Conservation (phyloP, 257 asterid genomes). For the Solanum phureja region DNA sequence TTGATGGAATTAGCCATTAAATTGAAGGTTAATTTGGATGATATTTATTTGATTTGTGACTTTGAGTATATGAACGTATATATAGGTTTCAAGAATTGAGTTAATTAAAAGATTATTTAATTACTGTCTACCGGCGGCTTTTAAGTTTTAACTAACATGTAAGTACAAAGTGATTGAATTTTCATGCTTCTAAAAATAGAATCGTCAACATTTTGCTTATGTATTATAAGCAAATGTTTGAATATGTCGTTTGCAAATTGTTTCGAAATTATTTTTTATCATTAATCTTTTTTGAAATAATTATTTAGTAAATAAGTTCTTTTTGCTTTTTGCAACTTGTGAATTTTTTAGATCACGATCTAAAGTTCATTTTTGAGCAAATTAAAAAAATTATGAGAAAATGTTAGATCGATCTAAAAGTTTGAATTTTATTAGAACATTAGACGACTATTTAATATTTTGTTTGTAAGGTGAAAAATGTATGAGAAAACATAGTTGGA, state of each 20-base stretch:
- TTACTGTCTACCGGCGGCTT: neutral
- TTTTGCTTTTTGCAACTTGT: neutral
- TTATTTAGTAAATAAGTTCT: neutral
- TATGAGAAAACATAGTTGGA: neutral
- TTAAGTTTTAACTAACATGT: neutral
- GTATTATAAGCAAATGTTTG: neutral
- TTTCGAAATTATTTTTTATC: neutral
- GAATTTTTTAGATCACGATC: neutral
- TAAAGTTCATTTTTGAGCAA: too few relatives aligned
- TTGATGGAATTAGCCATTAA: constrained; percentile 21
- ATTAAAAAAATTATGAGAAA: neutral
- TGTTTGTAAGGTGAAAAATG: neutral
- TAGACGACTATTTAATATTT: too few relatives aligned
- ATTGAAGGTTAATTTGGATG: neutral
- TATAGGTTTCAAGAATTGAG: neutral
- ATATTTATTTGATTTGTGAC: neutral
- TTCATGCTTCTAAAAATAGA: neutral
- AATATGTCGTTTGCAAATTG: neutral
- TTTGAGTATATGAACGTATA: neutral
- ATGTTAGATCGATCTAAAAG: neutral
- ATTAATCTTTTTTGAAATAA: too few relatives aligned
- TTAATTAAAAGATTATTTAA: neutral
- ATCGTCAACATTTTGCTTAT: neutral
- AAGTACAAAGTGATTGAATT: neutral
- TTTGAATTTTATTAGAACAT: too few relatives aligned